Conservation (phyloP, 2,329 filamentous ascomycete genomes). For the Aspergillus latus region DNA sequence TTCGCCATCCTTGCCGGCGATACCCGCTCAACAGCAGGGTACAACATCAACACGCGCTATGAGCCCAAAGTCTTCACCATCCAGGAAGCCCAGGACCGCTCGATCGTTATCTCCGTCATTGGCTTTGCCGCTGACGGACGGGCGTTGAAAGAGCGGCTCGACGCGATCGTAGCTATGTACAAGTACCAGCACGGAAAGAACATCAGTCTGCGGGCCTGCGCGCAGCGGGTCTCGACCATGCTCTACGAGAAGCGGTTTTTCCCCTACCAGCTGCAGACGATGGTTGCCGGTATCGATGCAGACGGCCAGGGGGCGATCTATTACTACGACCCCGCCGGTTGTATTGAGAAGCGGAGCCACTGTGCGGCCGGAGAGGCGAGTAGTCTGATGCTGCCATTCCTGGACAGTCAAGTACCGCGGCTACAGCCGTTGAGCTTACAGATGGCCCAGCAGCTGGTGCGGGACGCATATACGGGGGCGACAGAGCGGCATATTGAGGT, state of each 20-base stretch:
- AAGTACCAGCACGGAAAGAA: not conserved
- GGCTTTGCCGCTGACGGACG: not conserved
- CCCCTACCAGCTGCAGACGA: not conserved
- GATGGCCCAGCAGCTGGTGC: not conserved
- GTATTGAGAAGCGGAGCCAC: not conserved
- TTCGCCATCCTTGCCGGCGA: not conserved
- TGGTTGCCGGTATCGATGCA: not conserved
- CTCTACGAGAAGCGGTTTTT: not conserved
- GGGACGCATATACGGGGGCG: not conserved
- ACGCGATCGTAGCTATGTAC: not conserved
- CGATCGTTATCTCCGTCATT: not conserved
- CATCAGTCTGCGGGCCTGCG: not conserved
- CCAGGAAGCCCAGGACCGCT: not conserved
- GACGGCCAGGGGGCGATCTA: not conserved
- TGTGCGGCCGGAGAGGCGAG: not conserved
- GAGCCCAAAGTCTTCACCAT: not conserved
- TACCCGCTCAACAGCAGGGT: not conserved
- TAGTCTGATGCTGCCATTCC: not conserved
- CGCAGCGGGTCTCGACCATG: not conserved
- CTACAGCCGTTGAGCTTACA: not conserved
- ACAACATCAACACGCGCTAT: constrained; percentile 1
- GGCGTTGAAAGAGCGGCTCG: not conserved
- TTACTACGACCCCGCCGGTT: not conserved
- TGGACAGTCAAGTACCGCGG: not conserved
- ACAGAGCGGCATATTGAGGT: constrained; percentile 1